Percentiles rank a stretch among this genome's conserved stretches.
Conservation (phyloP, 176 grass and related monocot species). For the Eremochloa ophiuroides region DNA sequence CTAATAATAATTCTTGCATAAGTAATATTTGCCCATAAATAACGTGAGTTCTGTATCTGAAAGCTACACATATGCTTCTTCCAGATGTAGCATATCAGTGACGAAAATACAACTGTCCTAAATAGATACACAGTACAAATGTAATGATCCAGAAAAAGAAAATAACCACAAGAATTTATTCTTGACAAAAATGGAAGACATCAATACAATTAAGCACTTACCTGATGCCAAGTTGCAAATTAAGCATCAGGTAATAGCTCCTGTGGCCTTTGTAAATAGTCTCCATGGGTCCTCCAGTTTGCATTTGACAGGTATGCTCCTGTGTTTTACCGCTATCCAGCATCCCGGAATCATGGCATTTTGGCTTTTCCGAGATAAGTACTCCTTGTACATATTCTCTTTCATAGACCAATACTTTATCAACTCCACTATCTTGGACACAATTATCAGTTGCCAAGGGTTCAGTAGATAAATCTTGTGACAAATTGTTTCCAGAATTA, state of each 20-base stretch:
- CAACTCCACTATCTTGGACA: constrained; percentile 34
- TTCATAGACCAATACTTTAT: constrained; percentile 60
- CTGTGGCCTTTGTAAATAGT: constrained; percentile 95
- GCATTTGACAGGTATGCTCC: constrained; percentile 50
- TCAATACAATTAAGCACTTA: constrained; percentile 22
- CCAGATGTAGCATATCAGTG: neutral
- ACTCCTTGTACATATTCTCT: constrained; percentile 93
- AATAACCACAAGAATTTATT: neutral
- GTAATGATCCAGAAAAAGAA: neutral
- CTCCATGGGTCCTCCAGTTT: constrained; percentile 62
- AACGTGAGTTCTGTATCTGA: neutral
- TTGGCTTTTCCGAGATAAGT: constrained; percentile 70
- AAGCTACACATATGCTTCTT: constrained; percentile 14
- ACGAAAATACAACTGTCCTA: neutral
- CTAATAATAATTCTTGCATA: constrained; percentile 11
- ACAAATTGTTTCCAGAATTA: constrained; percentile 44
- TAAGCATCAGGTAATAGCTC: constrained; percentile 96
- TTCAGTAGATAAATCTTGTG: constrained; percentile 42
- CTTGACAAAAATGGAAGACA: neutral
- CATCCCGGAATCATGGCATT: constrained; percentile 48
- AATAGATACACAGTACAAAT: neutral
- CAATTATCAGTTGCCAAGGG: constrained; percentile 37
- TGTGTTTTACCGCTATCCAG: constrained; percentile 41
- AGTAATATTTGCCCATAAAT: constrained; percentile 9
- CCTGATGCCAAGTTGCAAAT: constrained; percentile 98